Base-by-base conservation (phyloP, 768 basidiomycete species). In the Collybia nuda region DNA sequence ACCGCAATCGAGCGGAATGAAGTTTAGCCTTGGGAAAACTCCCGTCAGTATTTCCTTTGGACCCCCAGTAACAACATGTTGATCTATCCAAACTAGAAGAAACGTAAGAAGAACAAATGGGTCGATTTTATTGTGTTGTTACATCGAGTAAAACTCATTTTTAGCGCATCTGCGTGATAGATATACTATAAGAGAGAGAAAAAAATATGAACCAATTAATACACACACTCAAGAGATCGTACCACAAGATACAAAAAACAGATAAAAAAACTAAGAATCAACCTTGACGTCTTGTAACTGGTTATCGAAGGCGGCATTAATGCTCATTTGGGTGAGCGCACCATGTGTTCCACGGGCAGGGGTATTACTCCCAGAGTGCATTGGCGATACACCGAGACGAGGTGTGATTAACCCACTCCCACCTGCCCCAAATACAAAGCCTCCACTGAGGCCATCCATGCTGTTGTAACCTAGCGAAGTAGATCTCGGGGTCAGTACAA, bases 341-440 rank as follows among this genome's bases (percentile, higher is more conserved):
- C 54, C 54, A 17, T 47, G 52, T 14, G 39, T 49, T 23, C 57
- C 59, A 37, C 69, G 62, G 22, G 64, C 66, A 1, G 79, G 79
- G 0, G 77, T 77, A 53, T 78, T 80, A 23, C 60, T 63, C 2
- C 85, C 85, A 15, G 85, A 86, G 29, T 79, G 78, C 35, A 74
- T 56, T 0, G 87, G 85, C 8, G 86, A 82, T 37, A 74, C 64
- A 24, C 83, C 78, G 62, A 83, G 72, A 18, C 81, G 76, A 0
- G 90, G 89, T 7, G 91, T 91, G 58, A 92, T 92, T 48, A 91
- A 69, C 24, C 89, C 90, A 58, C 86, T 90, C 17, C 90, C 91
- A 23, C 88, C 88, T 5, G 85, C 80, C 8, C 91, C 91, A 57
- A 85, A 93, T 18, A 92, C 84, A 64, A 93, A 93, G 5, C 91